phyloP scores from a whole-genome alignment of 129 eudicot species.

The Sambucus nigra region DNA sequence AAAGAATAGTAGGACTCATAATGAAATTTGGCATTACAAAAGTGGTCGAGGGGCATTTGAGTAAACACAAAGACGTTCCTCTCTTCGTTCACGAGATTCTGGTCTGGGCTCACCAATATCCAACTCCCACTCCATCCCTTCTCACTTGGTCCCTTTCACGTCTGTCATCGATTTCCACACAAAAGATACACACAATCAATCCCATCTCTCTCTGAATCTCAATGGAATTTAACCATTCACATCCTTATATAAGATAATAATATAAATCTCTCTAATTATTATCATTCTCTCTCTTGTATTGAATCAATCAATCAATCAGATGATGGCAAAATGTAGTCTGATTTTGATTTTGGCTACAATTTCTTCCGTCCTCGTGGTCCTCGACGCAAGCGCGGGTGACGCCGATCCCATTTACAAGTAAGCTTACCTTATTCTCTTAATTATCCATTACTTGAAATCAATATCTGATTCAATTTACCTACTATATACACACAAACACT shows the following conservation, averaged over 20 bases:
- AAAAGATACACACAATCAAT: conserved; percentile 17
- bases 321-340: conserved; percentile 50
- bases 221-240: conserved; percentile 10
- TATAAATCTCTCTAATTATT: neutral
- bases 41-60: too few species aligned
- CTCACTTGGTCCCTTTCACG: conserved; percentile 20
- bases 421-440: conserved; percentile 3
- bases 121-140: conserved; percentile 11
- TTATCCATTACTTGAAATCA: neutral
- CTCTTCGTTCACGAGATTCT: conserved; percentile 38
- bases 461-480: too few species aligned
- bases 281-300: neutral
- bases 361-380: conserved; percentile 23
- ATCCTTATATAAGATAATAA: neutral
- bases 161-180: too few species aligned
- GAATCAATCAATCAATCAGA: conserved; percentile 1
- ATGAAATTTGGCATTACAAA: too few species aligned
- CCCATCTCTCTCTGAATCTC: conserved; percentile 11
- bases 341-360: conserved; percentile 30
- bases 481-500: too few species aligned
- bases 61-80: conserved; percentile 13
- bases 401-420: conserved; percentile 86
- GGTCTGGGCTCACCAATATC: conserved; percentile 9
- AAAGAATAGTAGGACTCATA: too few species aligned
- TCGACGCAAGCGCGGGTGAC: conserved; percentile 62